phyloP scores from a whole-genome alignment of 768 basidiomycete genomes.

The Cystobasidium ongulense region DNA sequence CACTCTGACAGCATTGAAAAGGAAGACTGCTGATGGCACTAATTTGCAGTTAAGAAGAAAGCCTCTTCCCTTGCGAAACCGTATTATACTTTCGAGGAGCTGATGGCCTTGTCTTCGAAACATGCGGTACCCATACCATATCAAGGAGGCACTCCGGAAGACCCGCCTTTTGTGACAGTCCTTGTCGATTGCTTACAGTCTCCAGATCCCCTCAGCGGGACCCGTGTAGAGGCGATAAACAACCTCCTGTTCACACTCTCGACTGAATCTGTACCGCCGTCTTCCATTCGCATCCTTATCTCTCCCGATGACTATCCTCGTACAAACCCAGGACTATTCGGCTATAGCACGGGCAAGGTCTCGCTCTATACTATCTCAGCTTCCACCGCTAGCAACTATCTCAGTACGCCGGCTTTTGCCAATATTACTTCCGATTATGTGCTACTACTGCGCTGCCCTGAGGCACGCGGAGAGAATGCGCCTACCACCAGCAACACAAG shows the following conservation, averaged over 20 bases:
- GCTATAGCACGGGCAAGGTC: not conserved
- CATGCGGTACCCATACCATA: not conserved
- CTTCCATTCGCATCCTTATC: not conserved
- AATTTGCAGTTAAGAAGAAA: not conserved
- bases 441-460: not conserved
- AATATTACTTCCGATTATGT: not conserved
- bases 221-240: not conserved
- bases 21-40: not conserved
- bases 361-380: not conserved
- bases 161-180: not conserved
- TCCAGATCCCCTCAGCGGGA: not conserved
- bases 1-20: not conserved
- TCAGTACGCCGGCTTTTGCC: not conserved
- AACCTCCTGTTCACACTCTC: not conserved
- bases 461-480: not conserved
- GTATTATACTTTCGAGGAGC: slow-evolving; percentile 7
- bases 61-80: not conserved
- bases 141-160: not conserved
- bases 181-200: slow-evolving; percentile 5
- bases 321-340: not conserved
- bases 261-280: not conserved
- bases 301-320: not conserved
- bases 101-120: not conserved
- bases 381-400: not conserved
- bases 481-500: not conserved